Conservation (phyloP, 768 basidiomycete genomes). For the Termitomyces sp. region DNA sequence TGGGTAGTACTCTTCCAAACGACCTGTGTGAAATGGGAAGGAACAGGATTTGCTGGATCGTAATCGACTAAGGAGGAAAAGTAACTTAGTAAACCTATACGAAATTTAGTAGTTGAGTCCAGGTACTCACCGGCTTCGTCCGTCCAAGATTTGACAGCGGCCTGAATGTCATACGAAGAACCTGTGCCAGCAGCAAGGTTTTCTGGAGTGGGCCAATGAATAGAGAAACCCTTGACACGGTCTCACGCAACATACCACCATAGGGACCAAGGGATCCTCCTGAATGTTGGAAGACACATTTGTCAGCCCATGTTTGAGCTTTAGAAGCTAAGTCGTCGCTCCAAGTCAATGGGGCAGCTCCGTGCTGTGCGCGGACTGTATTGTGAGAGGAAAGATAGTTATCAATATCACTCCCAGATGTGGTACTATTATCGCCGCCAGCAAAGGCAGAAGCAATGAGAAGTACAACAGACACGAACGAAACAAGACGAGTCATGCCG, state of each 20-base stretch:
- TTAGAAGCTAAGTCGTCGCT: slow-evolving; percentile 50
- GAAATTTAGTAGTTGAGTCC: not conserved
- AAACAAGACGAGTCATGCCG: slow-evolving; percentile 33
- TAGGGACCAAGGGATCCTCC: slow-evolving; percentile 59
- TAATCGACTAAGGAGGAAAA: slow-evolving; percentile 42
- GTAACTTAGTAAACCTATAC: not conserved
- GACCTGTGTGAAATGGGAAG: slow-evolving; percentile 74
- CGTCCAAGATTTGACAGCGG: slow-evolving; percentile 59
- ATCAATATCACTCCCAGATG: slow-evolving; percentile 43
- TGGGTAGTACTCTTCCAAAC: slow-evolving; percentile 69
- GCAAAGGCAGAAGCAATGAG: slow-evolving; percentile 34
- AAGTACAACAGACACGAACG: slow-evolving; percentile 29
- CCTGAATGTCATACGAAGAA: slow-evolving; percentile 38
- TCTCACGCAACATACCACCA: slow-evolving; percentile 45
- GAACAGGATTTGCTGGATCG: slow-evolving; percentile 49
- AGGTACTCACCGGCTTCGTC: slow-evolving; percentile 58
- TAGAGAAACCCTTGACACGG: not conserved
- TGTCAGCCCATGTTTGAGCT: slow-evolving; percentile 68
- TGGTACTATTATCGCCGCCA: slow-evolving; percentile 1
- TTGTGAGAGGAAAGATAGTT: slow-evolving; percentile 63
- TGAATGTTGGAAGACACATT: slow-evolving; percentile 68
- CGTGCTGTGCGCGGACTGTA: slow-evolving; percentile 55
- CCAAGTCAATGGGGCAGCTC: slow-evolving; percentile 65
- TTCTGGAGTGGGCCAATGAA: slow-evolving; percentile 35
- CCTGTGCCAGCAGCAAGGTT: slow-evolving; percentile 75